Base-by-base conservation (phyloP, 192 early-diverging fungal genomes). In the Geosiphon pyriformis region DNA sequence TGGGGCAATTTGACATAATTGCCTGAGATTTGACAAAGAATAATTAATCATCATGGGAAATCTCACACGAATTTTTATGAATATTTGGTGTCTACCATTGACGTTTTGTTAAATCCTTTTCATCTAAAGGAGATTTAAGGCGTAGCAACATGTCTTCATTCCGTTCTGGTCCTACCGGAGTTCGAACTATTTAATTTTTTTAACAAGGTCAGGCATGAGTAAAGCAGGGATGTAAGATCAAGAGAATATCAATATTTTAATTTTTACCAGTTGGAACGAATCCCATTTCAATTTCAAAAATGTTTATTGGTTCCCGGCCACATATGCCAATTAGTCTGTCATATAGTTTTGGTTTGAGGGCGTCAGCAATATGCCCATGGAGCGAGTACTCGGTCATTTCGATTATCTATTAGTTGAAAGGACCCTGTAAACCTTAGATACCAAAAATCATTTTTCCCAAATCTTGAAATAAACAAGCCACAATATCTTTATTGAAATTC, bases 111-210 rank as follows among this genome's bases (percentile, higher is more conserved):
- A 66, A 68, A 46, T 59, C 74, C 61, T 64, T 77, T 56, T 74
- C 65, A 47, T 67, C 75, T 75, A 74, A 78, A 70, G 37, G 78
- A 62, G 81, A 79, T 30, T 76, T 71, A 49, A 92, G 71, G 37
- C 87, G 77, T 33, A 92, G 73, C 25, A 86, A 72, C 34, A 88
- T 79, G 78, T 93, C 90, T 34, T 91, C 87, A 59, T 89, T 86
- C 35, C 91, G 77, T 29, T 75, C 70, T 49, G 87, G 87, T 54
- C 91, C 91, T 37, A 79, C 68, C 0, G 86, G 82, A 31, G 89
- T 91, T 64, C 87, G 80, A 20, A 82, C 83, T 80, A 76, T 70
- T 12, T 26, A 59, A 1, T 27, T 46, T 23, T 33, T 50, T 55
- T 47, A 70, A 20, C 26, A 31, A 34, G 56, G 18, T 7, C 4